Evolutionary conservation across 805 yeast species (phyloP).

Genomic region (Candida insectalens): DNA sequence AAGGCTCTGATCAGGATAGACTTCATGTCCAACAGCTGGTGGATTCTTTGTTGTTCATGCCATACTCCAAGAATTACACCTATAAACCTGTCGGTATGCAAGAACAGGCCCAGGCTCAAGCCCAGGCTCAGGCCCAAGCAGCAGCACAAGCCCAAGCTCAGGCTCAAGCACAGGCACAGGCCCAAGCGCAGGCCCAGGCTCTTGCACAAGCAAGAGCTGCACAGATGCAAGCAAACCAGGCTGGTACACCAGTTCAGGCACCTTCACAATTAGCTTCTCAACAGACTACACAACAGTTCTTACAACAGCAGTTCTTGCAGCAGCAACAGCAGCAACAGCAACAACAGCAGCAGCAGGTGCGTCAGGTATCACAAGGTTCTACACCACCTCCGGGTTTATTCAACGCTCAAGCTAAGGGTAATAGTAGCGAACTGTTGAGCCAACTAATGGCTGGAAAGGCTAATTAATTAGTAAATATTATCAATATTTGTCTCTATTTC

Average conservation of each 20-base stretch:
- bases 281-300: slow-evolving; percentile 22
- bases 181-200: slow-evolving; percentile 3
- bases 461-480: too few species aligned
- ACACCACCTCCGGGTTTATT: slow-evolving; percentile 74
- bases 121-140: slow-evolving; percentile 6
- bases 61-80: slow-evolving; percentile 23
- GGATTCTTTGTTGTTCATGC: slow-evolving; percentile 24
- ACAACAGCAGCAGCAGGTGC: slow-evolving; percentile 25
- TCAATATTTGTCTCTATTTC: slow-evolving; percentile 12
- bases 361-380: slow-evolving; percentile 36
- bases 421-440: slow-evolving; percentile 60
- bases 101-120: slow-evolving; percentile 6
- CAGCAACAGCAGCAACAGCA: slow-evolving; percentile 24
- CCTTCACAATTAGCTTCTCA: slow-evolving; percentile 3
- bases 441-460: slow-evolving; percentile 76
- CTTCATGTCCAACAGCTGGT: slow-evolving; percentile 17
- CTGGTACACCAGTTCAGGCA: neutral
- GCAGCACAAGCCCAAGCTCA: slow-evolving; percentile 5
- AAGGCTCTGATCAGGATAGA: slow-evolving; percentile 10
- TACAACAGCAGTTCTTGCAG: slow-evolving; percentile 11
- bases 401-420: slow-evolving; percentile 8
- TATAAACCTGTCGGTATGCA: slow-evolving; percentile 11
- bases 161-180: slow-evolving; percentile 6
- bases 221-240: neutral
- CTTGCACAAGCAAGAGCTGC: neutral